Percentiles rank a stretch among this genome's conserved stretches.
Evolutionary conservation across 2,329 filamentous ascomycete species (phyloP).

Genomic region (Ceratocystis alfenasii): DNA sequence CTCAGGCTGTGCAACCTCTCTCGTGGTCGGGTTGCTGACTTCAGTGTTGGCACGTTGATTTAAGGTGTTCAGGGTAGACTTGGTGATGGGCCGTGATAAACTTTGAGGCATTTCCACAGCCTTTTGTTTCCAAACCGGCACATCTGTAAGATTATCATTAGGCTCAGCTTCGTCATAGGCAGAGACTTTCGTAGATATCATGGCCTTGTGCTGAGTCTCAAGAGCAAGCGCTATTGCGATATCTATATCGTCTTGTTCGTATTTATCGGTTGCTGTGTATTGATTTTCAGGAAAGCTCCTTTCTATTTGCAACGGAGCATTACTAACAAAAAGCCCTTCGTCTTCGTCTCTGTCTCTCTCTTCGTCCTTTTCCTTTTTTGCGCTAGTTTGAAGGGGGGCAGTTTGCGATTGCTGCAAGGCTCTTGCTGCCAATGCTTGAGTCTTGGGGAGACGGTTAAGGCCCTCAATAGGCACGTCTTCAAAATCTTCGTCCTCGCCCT

Average conservation of each 20-base stretch:
- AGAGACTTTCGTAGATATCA: neutral
- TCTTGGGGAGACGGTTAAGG: slow-evolving; percentile 67
- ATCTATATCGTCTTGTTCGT: slow-evolving; percentile 49
- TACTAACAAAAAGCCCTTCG: slow-evolving; percentile 44
- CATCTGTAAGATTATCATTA: slow-evolving; percentile 37
- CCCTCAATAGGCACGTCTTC: slow-evolving; percentile 90
- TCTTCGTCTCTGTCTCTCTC: slow-evolving; percentile 24
- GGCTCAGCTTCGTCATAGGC: slow-evolving; percentile 31
- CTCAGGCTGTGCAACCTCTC: slow-evolving; percentile 39
- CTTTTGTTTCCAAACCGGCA: slow-evolving; percentile 45
- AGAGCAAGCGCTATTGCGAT: slow-evolving; percentile 78
- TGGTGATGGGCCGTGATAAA: slow-evolving; percentile 35
- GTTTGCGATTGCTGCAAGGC: slow-evolving; percentile 24
- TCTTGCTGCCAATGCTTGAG: slow-evolving; percentile 12
- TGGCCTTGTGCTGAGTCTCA: slow-evolving; percentile 43
- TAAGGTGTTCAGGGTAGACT: slow-evolving; percentile 17
- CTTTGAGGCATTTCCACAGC: slow-evolving; percentile 38
- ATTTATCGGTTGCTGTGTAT: slow-evolving; percentile 22
- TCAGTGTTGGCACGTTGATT: slow-evolving; percentile 20
- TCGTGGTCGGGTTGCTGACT: slow-evolving; percentile 61
- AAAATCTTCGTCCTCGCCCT: slow-evolving; percentile 67
- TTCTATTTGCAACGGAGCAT: slow-evolving; percentile 24
- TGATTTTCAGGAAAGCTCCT: slow-evolving; percentile 31
- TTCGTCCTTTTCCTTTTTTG: slow-evolving; percentile 23
- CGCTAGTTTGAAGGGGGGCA: slow-evolving; percentile 23